These are phyloP conservation scores for Starmerella kuoi DNA, from an alignment of 805 yeast genomes.

Conservation along the genomic window DNA sequence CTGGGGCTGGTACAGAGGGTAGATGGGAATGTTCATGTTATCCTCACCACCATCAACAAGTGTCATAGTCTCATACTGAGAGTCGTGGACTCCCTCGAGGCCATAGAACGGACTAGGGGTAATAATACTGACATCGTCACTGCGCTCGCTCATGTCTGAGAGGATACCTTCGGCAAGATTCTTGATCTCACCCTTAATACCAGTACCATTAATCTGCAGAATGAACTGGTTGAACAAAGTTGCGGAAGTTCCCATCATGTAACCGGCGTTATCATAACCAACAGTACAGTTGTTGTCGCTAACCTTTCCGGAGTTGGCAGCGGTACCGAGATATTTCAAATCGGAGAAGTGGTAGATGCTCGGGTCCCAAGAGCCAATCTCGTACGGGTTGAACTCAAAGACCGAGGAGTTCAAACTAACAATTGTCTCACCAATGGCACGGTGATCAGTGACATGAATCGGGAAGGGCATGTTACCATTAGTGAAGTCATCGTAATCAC, in stretches of 20 bases:
- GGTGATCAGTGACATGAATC: constrained; percentile 38
- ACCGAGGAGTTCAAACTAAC: constrained; percentile 49
- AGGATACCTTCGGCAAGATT: constrained; percentile 39
- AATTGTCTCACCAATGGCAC: constrained; percentile 34
- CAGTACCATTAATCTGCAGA: constrained; percentile 44
- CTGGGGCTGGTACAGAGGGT: constrained; percentile 50
- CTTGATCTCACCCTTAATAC: constrained; percentile 36
- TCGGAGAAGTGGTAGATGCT: constrained; percentile 51
- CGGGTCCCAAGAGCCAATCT: constrained; percentile 73
- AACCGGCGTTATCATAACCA: constrained; percentile 71
- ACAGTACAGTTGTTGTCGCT: constrained; percentile 37
- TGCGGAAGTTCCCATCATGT: constrained; percentile 53
- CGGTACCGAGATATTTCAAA: constrained; percentile 53
- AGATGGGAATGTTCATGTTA: constrained; percentile 55
- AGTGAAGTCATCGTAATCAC: constrained; percentile 46
- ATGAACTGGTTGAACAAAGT: constrained; percentile 30
- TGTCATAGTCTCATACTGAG: constrained; percentile 32
- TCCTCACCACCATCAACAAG: constrained; percentile 78
- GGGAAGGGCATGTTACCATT: constrained; percentile 56
- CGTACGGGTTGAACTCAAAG: constrained; percentile 37
- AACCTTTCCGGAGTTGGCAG: constrained; percentile 46
- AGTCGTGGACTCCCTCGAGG: constrained; percentile 10
- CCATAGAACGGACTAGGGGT: constrained; percentile 58
- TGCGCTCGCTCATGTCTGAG: constrained; percentile 24
- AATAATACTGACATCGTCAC: constrained; percentile 51